Evolutionary conservation across 2,329 filamentous ascomycete genomes (phyloP), one percentile per base, ranked within the genome.

Genomic region (Neospermospora avenae): DNA sequence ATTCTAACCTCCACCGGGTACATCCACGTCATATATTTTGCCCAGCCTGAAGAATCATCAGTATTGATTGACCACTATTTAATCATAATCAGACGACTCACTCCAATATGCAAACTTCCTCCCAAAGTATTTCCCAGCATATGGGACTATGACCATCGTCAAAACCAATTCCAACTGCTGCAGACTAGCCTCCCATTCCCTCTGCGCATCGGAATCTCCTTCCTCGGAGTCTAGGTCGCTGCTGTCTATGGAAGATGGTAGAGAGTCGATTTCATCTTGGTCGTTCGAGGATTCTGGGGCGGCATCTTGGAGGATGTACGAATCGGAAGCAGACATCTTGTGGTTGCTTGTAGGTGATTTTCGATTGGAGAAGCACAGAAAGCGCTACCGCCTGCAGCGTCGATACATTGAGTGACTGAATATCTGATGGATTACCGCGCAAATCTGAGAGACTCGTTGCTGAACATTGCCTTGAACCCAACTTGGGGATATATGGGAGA

Each of bases 91-190:
- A 62, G 10, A 18, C 14, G 10, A 80, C 88, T 74, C 81, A 97
- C 93, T 91, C 91, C 92, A 97, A 74, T 96, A 97, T 61, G 93
- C 93, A 78, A 93, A 96, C 76, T 91, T 96, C 74, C 95, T 84
- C 48, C 95, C 95, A 74, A 97, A 85, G 77, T 92, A 98, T 77
- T 98, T 99, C 61, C 95, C 95, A 68, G 91, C 80, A 75, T 96
- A 97, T 2, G 95, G 95, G 54, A 99, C 88, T 68, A 98, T 76
- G 52, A 98, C 89, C 91, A 99, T 96, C 20, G 90, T 96, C 73
- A 98, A 77, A 67, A 99, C 81, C 66, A 98, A 81, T 78, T 99
- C 92, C 62, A 99, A 77, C 77, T 99, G 95, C 75, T 97, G 91
- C 64, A 99, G 78, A 70, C 90, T 96, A 70, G 93, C 90, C 70